These are phyloP conservation scores for Selaginella tamariscina DNA, from an alignment of 75 land plant genomes.

Conservation along the genomic window DNA sequence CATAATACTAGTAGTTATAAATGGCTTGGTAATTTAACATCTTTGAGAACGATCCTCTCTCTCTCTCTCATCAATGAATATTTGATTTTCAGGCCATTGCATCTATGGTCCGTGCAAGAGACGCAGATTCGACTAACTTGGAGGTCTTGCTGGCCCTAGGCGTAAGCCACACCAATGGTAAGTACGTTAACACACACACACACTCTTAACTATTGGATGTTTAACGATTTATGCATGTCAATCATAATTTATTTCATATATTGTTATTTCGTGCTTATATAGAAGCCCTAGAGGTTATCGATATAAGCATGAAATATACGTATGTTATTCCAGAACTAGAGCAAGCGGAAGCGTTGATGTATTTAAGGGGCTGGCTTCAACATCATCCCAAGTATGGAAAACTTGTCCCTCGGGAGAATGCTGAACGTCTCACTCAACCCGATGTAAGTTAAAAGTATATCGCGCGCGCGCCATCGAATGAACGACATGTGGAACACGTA, in stretches of 20 bases:
- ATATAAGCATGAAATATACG: no score
- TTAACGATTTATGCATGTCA: no score
- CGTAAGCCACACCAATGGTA: constrained; percentile 96
- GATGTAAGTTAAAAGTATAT: constrained; percentile 63
- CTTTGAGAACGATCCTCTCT: not conserved
- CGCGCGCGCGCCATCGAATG: no score
- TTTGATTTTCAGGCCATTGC: constrained; percentile 66
- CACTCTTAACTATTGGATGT: no score
- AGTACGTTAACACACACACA: constrained; percentile 15
- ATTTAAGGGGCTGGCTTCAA: constrained; percentile 66
- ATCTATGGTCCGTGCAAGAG: constrained; percentile 82
- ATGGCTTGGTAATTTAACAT: no score
- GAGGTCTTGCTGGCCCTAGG: constrained; percentile 97
- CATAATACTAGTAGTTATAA: no score
- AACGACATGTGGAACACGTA: no score
- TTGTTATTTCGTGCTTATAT: no score
- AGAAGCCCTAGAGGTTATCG: no score
- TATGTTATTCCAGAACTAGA: constrained; percentile 51
- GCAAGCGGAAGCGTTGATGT: constrained; percentile 73
- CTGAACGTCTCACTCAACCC: constrained; percentile 38
- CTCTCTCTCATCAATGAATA: not conserved
- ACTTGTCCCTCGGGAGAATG: constrained; percentile 40
- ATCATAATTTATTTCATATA: no score
- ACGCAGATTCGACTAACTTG: constrained; percentile 74
- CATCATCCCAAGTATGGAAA: constrained; percentile 78